These are phyloP conservation scores for Bidens hawaiensis DNA, from an alignment of 140 eudicot species.

Conservation along the genomic window DNA sequence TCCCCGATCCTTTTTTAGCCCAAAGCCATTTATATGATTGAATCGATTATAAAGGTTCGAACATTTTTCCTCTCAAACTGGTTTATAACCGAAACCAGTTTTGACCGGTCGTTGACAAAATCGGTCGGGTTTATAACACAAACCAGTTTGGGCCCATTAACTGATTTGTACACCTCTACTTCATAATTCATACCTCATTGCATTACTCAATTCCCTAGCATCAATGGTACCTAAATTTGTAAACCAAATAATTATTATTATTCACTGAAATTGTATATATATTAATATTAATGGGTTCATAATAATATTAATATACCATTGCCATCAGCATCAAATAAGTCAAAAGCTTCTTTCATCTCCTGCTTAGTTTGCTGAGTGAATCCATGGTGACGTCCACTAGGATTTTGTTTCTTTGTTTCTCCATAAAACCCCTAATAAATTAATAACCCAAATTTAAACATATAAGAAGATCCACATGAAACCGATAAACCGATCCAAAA, in stretches of 20 bases:
- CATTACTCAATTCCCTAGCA: slow-evolving; percentile 77
- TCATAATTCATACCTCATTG: slow-evolving; percentile 64
- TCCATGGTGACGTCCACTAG: slow-evolving; percentile 49
- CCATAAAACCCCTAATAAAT: slow-evolving; percentile 25
- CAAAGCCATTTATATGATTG: too few species aligned
- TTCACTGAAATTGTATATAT: background rate
- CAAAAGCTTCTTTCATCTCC: slow-evolving; percentile 74
- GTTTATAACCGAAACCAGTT: too few species aligned
- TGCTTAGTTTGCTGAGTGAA: slow-evolving; percentile 47
- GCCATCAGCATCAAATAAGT: slow-evolving; percentile 62
- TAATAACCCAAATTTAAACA: background rate
- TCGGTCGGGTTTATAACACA: too few species aligned
- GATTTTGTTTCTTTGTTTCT: slow-evolving; percentile 31
- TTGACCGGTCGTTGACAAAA: too few species aligned
- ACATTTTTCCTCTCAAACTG: too few species aligned
- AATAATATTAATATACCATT: slow-evolving; percentile 36
- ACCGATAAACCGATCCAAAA: too few species aligned
- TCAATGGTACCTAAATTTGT: slow-evolving; percentile 65
- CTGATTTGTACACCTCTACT: too few species aligned
- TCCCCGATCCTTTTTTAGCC: too few species aligned
- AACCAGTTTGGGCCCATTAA: too few species aligned
- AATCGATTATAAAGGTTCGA: too few species aligned
- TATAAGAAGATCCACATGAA: too few species aligned
- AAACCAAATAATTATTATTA: background rate
- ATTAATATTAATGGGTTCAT: too few species aligned